These are phyloP conservation scores for Pichia sp. DNA, from an alignment of 1,139 yeast species.

Conservation along the genomic window DNA sequence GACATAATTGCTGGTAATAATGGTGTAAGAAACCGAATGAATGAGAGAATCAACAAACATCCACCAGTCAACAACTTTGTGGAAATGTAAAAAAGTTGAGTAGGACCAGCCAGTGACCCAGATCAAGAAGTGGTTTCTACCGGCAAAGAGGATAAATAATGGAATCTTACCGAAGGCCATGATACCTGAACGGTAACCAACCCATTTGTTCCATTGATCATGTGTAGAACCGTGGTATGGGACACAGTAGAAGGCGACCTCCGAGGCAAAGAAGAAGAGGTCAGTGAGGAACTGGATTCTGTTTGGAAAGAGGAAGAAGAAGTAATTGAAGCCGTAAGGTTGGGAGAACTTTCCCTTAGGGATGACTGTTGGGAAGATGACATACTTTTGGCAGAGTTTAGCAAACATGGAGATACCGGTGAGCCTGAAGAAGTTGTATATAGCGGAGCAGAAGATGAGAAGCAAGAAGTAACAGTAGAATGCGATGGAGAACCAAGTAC, in stretches of 20 bases:
- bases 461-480: constrained; percentile 14
- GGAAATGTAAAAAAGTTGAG: constrained; percentile 1
- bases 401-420: not conserved
- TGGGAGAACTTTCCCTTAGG: constrained; percentile 16
- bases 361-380: constrained; percentile 16
- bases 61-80: constrained; percentile 4
- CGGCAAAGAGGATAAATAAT: constrained; percentile 2
- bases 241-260: constrained; percentile 14
- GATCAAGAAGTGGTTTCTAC: constrained; percentile 2
- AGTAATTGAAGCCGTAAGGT: constrained; percentile 11
- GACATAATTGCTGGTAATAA: constrained; percentile 9
- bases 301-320: constrained; percentile 16
- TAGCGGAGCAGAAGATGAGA: constrained; percentile 11
- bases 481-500: constrained; percentile 18
- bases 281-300: constrained; percentile 17
- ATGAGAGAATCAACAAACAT: constrained; percentile 5
- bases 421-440: constrained; percentile 10
- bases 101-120: constrained; percentile 4
- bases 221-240: constrained; percentile 4
- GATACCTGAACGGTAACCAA: constrained; percentile 1
- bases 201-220: not conserved
- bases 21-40: constrained; percentile 2
- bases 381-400: constrained; percentile 13
- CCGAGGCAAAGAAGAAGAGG: constrained; percentile 12
- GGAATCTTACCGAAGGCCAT: constrained; percentile 5